A percentile compares a stretch with the other conserved stretches of the same genome.
Conservation (phyloP, 73 alveolate genomes). For the Tetrahymena thermophila region DNA sequence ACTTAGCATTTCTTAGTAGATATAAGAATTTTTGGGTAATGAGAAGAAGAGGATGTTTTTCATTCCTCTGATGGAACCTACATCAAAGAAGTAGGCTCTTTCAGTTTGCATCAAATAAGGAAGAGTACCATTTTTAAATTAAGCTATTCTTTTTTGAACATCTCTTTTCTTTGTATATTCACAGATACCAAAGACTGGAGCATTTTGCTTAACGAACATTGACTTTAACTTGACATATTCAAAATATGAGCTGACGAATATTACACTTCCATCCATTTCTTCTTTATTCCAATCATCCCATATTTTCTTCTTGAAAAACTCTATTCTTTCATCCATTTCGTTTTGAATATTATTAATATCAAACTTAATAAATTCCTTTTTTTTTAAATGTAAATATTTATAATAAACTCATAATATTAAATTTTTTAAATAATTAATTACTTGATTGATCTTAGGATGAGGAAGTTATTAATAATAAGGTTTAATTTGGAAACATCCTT, state of each 20-base stretch:
- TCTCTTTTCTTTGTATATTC: conserved; percentile 38
- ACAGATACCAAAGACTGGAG: conserved; percentile 26
- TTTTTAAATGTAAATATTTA: not conserved
- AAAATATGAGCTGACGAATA: conserved; percentile 30
- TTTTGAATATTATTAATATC: conserved; percentile 9
- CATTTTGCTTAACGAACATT: conserved; percentile 12
- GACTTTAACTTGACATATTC: conserved; percentile 25
- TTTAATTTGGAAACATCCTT: conserved; percentile 7
- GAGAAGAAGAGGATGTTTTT: conserved; percentile 12
- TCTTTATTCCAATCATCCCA: conserved; percentile 36
- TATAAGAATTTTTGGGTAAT: conserved; percentile 26
- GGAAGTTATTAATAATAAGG: not conserved
- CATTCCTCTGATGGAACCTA: conserved; percentile 20
- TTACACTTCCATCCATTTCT: conserved; percentile 13
- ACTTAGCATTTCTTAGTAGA: not conserved
- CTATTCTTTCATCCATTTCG: conserved; percentile 21
- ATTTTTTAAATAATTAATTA: not conserved
- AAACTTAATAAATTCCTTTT: conserved; percentile 20
- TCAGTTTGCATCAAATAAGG: conserved; percentile 23
- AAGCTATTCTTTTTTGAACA: conserved; percentile 19
- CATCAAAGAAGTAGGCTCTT: conserved; percentile 43
- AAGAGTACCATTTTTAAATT: conserved; percentile 22
- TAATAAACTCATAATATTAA: no score
- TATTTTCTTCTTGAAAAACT: not conserved
- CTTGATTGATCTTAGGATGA: not conserved